Evolutionary conservation across 108 stramenopile species (phyloP).

Genomic region (Schizochytrium sp.): DNA sequence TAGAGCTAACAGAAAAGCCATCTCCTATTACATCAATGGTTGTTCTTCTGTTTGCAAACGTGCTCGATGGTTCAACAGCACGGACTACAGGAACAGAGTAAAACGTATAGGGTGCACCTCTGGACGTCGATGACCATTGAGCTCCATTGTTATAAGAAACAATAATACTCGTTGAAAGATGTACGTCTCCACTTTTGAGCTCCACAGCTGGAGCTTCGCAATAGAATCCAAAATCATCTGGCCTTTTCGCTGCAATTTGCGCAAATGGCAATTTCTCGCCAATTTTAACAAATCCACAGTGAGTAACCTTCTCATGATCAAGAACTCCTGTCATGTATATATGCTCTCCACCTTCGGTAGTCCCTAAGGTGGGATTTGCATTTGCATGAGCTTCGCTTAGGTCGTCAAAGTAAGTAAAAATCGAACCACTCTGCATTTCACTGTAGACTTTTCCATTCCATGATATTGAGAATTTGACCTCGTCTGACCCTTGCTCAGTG

Average conservation of each 20-base stretch:
- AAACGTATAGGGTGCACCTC: background rate
- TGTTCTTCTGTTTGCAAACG: background rate
- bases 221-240: background rate
- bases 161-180: background rate
- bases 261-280: background rate
- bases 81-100: background rate
- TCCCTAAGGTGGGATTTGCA: background rate
- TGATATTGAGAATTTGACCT: background rate
- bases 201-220: slow-evolving; percentile 2
- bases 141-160: background rate
- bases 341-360: background rate
- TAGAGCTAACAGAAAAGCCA: background rate
- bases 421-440: no score
- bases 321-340: background rate
- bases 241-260: background rate
- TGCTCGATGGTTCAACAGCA: background rate
- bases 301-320: background rate
- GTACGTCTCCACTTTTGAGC: background rate
- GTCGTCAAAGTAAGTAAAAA: background rate
- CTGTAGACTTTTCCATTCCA: background rate
- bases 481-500: background rate
- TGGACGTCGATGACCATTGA: background rate
- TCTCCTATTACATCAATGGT: background rate
- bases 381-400: background rate
- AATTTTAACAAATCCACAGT: background rate